These are phyloP conservation scores for Candida nitratophila DNA, from an alignment of 805 yeast genomes.

Conservation along the genomic window DNA sequence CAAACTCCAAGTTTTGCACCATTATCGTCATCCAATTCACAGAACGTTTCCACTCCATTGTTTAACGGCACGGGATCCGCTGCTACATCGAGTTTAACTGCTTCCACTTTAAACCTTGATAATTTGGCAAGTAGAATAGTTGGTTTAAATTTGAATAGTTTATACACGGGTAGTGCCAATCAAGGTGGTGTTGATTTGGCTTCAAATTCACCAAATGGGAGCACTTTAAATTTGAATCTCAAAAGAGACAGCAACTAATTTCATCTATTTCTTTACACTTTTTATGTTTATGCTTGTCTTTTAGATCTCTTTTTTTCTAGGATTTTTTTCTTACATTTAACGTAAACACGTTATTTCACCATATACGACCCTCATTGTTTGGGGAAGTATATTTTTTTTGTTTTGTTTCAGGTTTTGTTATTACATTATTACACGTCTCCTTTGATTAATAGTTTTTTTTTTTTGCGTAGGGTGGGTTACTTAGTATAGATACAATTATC, in stretches of 20 bases:
- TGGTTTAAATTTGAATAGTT: conserved; percentile 10
- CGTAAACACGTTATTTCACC: too few relatives aligned
- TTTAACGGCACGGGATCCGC: neutral
- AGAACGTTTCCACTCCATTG: neutral
- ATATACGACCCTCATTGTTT: too few relatives aligned
- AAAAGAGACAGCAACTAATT: neutral
- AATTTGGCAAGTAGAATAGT: conserved; percentile 14
- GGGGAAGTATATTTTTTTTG: neutral
- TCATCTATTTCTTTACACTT: neutral
- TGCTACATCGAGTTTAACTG: neutral
- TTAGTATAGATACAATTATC: too few relatives aligned
- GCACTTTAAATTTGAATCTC: conserved; percentile 6
- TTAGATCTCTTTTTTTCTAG: neutral
- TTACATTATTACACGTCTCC: too few relatives aligned
- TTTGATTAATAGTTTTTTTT: too few relatives aligned
- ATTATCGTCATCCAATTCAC: neutral
- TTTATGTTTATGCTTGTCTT: neutral
- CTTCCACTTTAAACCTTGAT: conserved; percentile 1
- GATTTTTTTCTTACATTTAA: too few relatives aligned
- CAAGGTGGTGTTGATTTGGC: neutral
- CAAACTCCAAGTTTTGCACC: conserved; percentile 8
- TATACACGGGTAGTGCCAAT: conserved; percentile 1
- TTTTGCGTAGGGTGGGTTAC: too few relatives aligned
- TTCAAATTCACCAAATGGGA: neutral
- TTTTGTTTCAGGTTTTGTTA: neutral